Percentiles rank a stretch among this genome's conserved stretches.
Conservation (phyloP, 345 rosid species). For the Isatis tinctoria region DNA sequence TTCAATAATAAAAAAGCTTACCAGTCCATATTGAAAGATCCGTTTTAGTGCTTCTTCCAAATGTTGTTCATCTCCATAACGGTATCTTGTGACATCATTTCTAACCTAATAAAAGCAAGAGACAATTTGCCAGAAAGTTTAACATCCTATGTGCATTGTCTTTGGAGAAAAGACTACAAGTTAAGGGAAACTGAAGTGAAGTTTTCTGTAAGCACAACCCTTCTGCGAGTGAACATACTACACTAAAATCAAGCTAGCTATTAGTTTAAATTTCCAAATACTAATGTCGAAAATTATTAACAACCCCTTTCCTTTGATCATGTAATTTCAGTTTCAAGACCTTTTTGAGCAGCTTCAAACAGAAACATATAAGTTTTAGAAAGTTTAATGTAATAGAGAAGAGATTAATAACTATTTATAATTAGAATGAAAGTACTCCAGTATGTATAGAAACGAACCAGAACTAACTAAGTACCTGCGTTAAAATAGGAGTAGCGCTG, state of each 20-base stretch:
- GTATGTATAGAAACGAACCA: not conserved
- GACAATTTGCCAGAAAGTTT: too few species aligned
- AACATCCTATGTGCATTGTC: too few species aligned
- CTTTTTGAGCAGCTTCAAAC: not conserved
- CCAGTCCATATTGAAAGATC: slow-evolving; percentile 89
- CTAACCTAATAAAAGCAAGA: slow-evolving; percentile 54
- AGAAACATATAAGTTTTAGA: not conserved
- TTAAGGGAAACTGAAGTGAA: not conserved
- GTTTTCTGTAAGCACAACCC: not conserved
- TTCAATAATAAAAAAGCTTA: slow-evolving; percentile 32
- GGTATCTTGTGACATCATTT: slow-evolving; percentile 81
- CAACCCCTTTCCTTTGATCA: not conserved
- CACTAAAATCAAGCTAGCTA: not conserved
- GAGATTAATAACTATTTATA: not conserved
- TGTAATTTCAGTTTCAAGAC: not conserved
- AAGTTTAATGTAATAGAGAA: not conserved
- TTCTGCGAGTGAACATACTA: not conserved
- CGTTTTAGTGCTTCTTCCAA: slow-evolving; percentile 90
- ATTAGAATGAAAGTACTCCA: not conserved
- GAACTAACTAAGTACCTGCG: slow-evolving; percentile 54
- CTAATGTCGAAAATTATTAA: not conserved
- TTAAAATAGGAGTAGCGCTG: slow-evolving; percentile 79
- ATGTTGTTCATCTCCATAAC: slow-evolving; percentile 97
- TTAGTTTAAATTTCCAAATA: not conserved
- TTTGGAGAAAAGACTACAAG: not conserved